Evolutionary conservation across 2,329 filamentous ascomycete species (phyloP).

Genomic region (Plectosphaerella sp.): DNA sequence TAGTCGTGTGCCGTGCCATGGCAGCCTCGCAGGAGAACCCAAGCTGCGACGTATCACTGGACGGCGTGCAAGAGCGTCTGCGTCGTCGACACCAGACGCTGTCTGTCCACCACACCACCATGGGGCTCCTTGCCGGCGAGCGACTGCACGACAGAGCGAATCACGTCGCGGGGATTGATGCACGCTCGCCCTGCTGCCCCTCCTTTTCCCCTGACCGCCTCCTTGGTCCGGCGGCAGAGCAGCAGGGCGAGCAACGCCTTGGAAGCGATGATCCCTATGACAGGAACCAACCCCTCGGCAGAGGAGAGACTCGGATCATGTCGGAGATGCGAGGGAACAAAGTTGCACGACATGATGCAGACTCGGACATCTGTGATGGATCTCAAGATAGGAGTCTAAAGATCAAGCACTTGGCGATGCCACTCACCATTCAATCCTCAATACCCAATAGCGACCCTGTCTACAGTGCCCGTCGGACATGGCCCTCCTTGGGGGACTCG

Average conservation of each 20-base stretch:
- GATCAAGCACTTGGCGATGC: too few relatives aligned
- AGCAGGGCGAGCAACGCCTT: too few relatives aligned
- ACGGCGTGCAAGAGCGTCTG: neutral
- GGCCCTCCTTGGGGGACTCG: neutral
- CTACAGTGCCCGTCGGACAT: too few relatives aligned
- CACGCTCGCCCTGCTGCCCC: neutral
- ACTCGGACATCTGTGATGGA: too few relatives aligned
- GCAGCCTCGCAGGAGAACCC: conserved; percentile 1
- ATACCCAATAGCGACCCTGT: too few relatives aligned
- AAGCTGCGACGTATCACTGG: conserved; percentile 6
- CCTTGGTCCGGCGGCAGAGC: neutral
- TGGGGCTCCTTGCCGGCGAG: conserved; percentile 4
- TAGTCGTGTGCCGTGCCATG: neutral
- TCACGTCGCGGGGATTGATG: conserved; percentile 7
- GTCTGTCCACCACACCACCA: conserved; percentile 9
- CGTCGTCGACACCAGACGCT: conserved; percentile 1
- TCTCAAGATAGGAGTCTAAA: too few relatives aligned
- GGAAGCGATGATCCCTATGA: too few relatives aligned
- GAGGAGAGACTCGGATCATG: too few relatives aligned
- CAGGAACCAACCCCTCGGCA: too few relatives aligned
- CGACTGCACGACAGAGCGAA: conserved; percentile 8
- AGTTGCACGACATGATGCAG: too few relatives aligned
- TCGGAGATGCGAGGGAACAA: too few relatives aligned
- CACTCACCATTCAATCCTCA: too few relatives aligned
- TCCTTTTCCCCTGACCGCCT: conserved; percentile 4